A percentile compares a stretch with the other conserved stretches of the same genome.
Evolutionary conservation across 441 rosid species (phyloP).

Genomic region (Geranium incanum): DNA sequence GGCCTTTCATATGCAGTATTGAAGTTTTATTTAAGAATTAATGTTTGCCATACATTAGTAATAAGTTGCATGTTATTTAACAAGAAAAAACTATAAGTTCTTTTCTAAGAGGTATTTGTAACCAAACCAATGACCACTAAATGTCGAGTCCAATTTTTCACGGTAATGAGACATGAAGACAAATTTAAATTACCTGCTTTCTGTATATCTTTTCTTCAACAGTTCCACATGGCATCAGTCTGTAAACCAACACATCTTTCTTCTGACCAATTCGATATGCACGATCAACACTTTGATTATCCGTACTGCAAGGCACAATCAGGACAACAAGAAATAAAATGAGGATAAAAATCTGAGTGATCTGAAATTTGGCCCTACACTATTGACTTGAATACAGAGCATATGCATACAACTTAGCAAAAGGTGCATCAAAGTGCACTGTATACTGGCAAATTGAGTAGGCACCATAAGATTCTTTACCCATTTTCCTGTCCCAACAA

Average conservation of each 20-base stretch:
- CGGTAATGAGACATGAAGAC: too few relatives aligned
- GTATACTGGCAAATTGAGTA: too few relatives aligned
- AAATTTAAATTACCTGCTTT: conserved; percentile 54
- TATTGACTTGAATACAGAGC: too few relatives aligned
- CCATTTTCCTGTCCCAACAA: too few relatives aligned
- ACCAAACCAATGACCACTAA: not conserved
- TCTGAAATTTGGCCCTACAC: not conserved
- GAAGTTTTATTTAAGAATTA: too few relatives aligned
- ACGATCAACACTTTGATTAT: conserved; percentile 92
- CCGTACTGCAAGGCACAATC: conserved; percentile 46
- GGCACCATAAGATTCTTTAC: too few relatives aligned
- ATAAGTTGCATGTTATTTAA: too few relatives aligned
- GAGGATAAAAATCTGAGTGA: not conserved
- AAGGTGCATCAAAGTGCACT: not conserved
- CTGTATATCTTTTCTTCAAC: conserved; percentile 96
- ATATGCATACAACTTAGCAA: not conserved
- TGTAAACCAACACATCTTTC: conserved; percentile 87
- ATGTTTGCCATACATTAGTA: too few relatives aligned
- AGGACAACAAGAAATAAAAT: not conserved
- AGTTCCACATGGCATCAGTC: conserved; percentile 94
- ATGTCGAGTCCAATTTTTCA: not conserved
- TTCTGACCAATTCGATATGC: conserved; percentile 93
- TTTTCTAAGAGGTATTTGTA: not conserved
- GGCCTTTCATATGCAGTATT: too few relatives aligned
- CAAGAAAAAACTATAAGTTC: too few relatives aligned